A percentile compares a stretch with the other conserved stretches of the same genome.
phyloP scores from a whole-genome alignment of 805 yeast species.

The Candida nonsorbophila region DNA sequence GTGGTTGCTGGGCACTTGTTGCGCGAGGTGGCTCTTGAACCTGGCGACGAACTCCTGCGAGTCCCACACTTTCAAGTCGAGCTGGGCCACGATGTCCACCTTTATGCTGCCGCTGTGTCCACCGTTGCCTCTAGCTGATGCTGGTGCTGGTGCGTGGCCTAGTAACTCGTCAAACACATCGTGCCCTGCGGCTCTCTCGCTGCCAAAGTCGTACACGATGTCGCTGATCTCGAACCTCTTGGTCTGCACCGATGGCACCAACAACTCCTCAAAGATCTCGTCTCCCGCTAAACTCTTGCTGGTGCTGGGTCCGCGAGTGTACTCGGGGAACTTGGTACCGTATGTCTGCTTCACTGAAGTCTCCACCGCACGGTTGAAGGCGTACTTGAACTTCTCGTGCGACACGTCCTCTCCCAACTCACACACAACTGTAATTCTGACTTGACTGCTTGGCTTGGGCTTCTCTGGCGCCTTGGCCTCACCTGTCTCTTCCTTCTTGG shows the following conservation, averaged over 20 bases:
- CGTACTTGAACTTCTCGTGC: conserved; percentile 20
- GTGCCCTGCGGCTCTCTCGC: no score
- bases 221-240: conserved; percentile 30
- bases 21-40: no score
- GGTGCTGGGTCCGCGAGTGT: conserved; percentile 24
- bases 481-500: conserved; percentile 8
- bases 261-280: conserved; percentile 34
- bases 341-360: conserved; percentile 26
- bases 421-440: conserved; percentile 19
- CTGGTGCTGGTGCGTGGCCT: conserved; percentile 12
- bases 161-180: conserved; percentile 29
- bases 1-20: no score
- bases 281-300: conserved; percentile 9
- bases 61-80: conserved; percentile 3
- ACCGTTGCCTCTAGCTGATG: background rate
- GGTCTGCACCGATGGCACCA: conserved; percentile 29
- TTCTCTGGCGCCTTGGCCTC: conserved; percentile 11
- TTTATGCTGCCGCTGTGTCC: conserved; percentile 1
- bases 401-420: conserved; percentile 20
- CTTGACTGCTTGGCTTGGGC: conserved; percentile 25
- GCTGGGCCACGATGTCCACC: no score
- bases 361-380: conserved; percentile 25
- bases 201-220: conserved; percentile 18
- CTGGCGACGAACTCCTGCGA: no score
- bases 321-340: conserved; percentile 32